Base-by-base conservation (phyloP, 1,284 basidiomycete genomes). In the Sphagnurus paluster region DNA sequence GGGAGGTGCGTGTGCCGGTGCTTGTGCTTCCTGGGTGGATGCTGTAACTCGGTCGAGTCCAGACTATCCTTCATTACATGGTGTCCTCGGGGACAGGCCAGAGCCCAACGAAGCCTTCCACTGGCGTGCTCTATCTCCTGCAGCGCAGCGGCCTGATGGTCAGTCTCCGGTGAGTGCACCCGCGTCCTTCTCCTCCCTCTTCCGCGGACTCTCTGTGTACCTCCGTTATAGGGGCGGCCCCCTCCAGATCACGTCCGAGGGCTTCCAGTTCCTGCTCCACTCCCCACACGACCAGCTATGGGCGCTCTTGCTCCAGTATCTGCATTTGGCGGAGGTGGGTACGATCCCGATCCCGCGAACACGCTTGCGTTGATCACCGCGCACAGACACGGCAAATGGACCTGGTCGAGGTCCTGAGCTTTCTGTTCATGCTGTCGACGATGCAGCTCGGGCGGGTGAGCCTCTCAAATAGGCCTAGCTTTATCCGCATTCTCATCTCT, bases 41-140 rank as follows among this genome's bases (percentile, higher is more conserved):
- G 20, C 29, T 33, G 17, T 34, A 9, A 42, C 25, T 7, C 20
- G 34, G 34, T 42, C 45, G 19, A 9, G 3, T 3, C 30, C 56
- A 93, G 92, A 93, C 91, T 0, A 97, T 99, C 57, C 76, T 98
- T 42, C 95, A 98, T 68, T 99, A 92, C 65, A 98, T 99, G 95
- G 97, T 99, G 1, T 95, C 94, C 2, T 95, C 93, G 21, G 89
- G 89, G 6, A 89, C 82, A 44, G 80, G 80, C 32, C 80, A 83
- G 61, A 68, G 74, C 54, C 79, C 77, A 46, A 69, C 81, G n/a
- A 79, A 78, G 55, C 90, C 91, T 39, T 84, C 93, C 29, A 74
- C 85, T 61, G 84, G 84, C 29, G 94, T 98, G 7, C 71, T 97
- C 13, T 89, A 84, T 60, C 77, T 98, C 10, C 74, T 99, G 2